phyloP scores from a whole-genome alignment of 1,284 basidiomycete species.

The Boletus smithii region DNA sequence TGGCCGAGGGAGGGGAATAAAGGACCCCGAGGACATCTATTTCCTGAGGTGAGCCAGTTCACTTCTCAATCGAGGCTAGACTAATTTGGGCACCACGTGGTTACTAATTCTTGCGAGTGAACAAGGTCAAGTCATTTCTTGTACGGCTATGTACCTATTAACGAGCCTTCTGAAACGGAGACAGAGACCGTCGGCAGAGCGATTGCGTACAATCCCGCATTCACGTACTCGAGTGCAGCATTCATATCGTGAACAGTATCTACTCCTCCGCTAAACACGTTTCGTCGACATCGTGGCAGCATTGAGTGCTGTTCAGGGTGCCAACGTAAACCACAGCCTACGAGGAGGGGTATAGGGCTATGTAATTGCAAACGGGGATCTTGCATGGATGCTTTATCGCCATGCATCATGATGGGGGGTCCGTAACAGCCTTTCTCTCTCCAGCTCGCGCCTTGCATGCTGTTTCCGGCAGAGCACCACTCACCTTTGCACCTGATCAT shows the following conservation, averaged over 20 bases:
- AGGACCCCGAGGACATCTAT: constrained; percentile 26
- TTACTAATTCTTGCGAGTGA: constrained; percentile 2
- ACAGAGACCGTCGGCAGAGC: constrained; percentile 9
- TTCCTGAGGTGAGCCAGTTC: constrained; percentile 23
- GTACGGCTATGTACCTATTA: constrained; percentile 12
- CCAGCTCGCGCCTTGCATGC: constrained; percentile 17
- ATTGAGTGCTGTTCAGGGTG: constrained; percentile 27
- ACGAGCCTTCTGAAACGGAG: constrained; percentile 20
- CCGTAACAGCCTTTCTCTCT: constrained; percentile 12
- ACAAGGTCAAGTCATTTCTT: constrained; percentile 7
- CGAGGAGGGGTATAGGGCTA: constrained; percentile 22
- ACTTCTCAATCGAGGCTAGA: constrained; percentile 4
- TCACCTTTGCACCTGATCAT: constrained; percentile 17
- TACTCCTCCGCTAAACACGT: constrained; percentile 20
- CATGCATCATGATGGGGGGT: constrained; percentile 14
- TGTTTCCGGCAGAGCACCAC: constrained; percentile 23
- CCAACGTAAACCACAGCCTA: constrained; percentile 31
- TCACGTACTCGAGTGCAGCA: constrained; percentile 24
- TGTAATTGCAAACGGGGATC: constrained; percentile 17
- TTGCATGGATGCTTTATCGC: constrained; percentile 14
- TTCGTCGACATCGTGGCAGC: constrained; percentile 22
- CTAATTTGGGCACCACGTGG: constrained; percentile 23
- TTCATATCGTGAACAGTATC: constrained; percentile 28
- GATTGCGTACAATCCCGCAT: constrained; percentile 24
- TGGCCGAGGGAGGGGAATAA: background rate